A percentile compares a stretch with the other conserved stretches of the same genome.
Evolutionary conservation across 129 eudicot species (phyloP).

Genomic region (Tagetes erecta): DNA sequence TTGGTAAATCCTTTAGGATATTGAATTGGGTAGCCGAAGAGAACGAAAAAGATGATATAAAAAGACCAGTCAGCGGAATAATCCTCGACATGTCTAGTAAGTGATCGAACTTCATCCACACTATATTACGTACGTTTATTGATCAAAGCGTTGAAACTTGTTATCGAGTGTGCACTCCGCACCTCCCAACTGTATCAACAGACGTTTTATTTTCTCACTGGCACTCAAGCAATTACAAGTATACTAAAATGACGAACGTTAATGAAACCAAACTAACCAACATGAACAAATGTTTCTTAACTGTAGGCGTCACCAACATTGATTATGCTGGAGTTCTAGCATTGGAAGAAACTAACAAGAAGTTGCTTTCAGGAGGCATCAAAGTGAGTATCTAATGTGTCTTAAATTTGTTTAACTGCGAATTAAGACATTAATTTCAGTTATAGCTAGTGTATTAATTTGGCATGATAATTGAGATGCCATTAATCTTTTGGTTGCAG

Average conservation of each 20-base stretch:
- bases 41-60: slow-evolving; percentile 33
- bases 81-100: slow-evolving; percentile 71
- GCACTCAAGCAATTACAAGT: no score
- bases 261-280: no score
- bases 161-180: no score
- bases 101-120: slow-evolving; percentile 8
- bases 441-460: no score
- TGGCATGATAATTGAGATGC: neutral
- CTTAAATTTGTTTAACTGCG: no score
- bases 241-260: no score
- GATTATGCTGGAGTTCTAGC: slow-evolving; percentile 59
- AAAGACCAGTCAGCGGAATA: slow-evolving; percentile 40
- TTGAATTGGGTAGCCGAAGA: slow-evolving; percentile 42
- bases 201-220: no score
- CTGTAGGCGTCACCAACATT: slow-evolving; percentile 51
- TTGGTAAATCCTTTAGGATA: slow-evolving; percentile 38
- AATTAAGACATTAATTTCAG: no score
- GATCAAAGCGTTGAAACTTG: neutral
- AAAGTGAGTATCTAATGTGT: slow-evolving; percentile 34
- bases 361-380: slow-evolving; percentile 46
- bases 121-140: neutral
- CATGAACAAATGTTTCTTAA: neutral
- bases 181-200: no score
- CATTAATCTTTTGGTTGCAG: slow-evolving; percentile 31
- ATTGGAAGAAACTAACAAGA: slow-evolving; percentile 50